Base-by-base conservation (phyloP, 164 flowering plant species). In the Magnolia kwangsiensis region DNA sequence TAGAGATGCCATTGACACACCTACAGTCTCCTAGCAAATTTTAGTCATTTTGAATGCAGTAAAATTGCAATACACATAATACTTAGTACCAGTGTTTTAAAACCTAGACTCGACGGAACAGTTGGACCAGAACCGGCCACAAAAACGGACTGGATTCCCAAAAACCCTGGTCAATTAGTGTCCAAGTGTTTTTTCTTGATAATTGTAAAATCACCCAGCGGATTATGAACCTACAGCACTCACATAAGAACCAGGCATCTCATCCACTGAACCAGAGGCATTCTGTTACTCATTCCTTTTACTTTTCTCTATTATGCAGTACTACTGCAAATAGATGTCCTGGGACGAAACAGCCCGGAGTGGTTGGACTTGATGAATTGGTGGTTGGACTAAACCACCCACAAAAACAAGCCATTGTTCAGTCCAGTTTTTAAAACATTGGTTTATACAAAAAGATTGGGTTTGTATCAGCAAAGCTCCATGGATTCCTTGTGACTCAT, bases 1-100 rank as follows among this genome's bases (percentile, higher is more conserved):
- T 84, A 94, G 73, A 55, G 99, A 96, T 65, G 99, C 99, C 98
- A 92, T 90, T 1, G 98, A 89, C 63, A 96, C 99, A 89, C 99
- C 99, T 95, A 84, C 16, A 18, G 7, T 16, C 71, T 67, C 71
- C 71, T 18, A 2, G 68, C 67, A 64, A 7, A 19, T 20, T 64
- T 64, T 64, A 64, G 67, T 64, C 67, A 64, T 11, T 64, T 64
- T 55, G 61, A 55, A 55, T 55, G 18, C 61, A 10, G 18, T 55
- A 55, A 10, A 10, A 55, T 55, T 55, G 61, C 61, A 16, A 55
- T 16, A 55, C 13, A 55, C 61, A 8, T 10, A 7, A 55, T 37
- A 37, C 45, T 10, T 55, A 16, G 13, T 10, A 55, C 13, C 61
- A 55, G 18, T 55, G 61, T 10, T 55, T 55, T 55, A 10, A 55